phyloP scores from a whole-genome alignment of 2,329 filamentous ascomycete species.

The Polychaeton citri region DNA sequence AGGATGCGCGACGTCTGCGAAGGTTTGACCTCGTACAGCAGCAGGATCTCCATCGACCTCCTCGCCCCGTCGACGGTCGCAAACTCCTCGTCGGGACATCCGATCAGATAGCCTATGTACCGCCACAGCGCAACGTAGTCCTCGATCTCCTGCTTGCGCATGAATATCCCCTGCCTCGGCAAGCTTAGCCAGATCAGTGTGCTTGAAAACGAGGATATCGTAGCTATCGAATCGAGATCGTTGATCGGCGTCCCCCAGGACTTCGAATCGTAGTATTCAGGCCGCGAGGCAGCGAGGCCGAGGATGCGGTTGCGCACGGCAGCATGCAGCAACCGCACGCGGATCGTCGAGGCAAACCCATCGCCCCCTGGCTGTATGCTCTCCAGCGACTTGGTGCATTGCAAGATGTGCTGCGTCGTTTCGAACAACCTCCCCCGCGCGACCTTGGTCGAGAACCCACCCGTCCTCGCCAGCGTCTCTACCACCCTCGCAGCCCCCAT shows the following conservation, averaged over 20 bases:
- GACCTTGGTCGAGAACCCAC: constrained; percentile 57
- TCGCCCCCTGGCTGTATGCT: constrained; percentile 55
- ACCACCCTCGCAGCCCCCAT: constrained; percentile 62
- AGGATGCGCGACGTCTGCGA: constrained; percentile 49
- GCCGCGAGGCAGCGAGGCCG: constrained; percentile 40
- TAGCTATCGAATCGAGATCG: constrained; percentile 61
- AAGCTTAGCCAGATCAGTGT: constrained; percentile 55
- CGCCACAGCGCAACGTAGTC: constrained; percentile 69
- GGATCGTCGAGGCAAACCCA: constrained; percentile 50
- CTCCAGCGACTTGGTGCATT: constrained; percentile 52
- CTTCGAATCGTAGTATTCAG: constrained; percentile 49
- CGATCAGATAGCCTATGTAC: constrained; percentile 58
- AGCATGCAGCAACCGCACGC: constrained; percentile 57
- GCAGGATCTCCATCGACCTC: constrained; percentile 52
- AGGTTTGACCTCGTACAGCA: constrained; percentile 54
- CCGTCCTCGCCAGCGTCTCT: constrained; percentile 60
- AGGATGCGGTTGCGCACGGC: constrained; percentile 53
- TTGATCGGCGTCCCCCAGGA: constrained; percentile 56
- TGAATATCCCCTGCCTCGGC: constrained; percentile 58
- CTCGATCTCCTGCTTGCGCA: constrained; percentile 46
- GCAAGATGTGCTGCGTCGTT: constrained; percentile 62
- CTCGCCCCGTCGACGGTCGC: constrained; percentile 42
- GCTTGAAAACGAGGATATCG: constrained; percentile 57
- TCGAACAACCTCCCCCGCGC: constrained; percentile 55
- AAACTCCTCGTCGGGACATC: constrained; percentile 50